Percentiles rank a stretch among this genome's conserved stretches.
These are phyloP conservation scores for Phaeosphaeriaceae sp. DNA, from an alignment of 2,329 filamentous ascomycete genomes.

Conservation along the genomic window DNA sequence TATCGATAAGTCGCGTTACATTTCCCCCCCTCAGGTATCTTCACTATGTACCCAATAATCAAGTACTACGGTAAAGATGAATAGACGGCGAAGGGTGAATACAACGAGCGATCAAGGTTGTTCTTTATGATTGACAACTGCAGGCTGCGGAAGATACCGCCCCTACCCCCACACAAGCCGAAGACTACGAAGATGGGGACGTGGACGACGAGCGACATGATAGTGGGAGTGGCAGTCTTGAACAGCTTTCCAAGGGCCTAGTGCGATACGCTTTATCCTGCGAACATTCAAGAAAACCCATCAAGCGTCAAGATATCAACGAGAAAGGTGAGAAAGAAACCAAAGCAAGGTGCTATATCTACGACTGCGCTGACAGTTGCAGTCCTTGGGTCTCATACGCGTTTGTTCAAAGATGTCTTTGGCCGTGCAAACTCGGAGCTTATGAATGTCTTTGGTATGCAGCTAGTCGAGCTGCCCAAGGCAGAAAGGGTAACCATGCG, in stretches of 20 bases:
- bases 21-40: background rate
- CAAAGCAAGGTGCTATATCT: background rate
- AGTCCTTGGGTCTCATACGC: conserved; percentile 73
- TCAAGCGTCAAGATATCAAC: conserved; percentile 64
- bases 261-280: conserved; percentile 66
- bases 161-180: conserved; percentile 26
- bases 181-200: conserved; percentile 32
- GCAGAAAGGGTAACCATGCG: conserved; percentile 81
- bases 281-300: conserved; percentile 64
- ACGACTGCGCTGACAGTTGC: conserved; percentile 7
- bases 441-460: conserved; percentile 82
- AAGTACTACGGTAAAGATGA: background rate
- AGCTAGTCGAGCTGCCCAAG: conserved; percentile 81
- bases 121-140: background rate
- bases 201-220: conserved; percentile 13
- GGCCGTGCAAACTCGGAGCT: conserved; percentile 76
- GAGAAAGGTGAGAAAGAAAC: conserved; percentile 51
- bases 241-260: conserved; percentile 64
- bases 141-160: conserved; percentile 25
- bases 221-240: conserved; percentile 37
- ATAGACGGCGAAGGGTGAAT: conserved; percentile 3
- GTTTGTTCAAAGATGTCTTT: conserved; percentile 80
- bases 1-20: background rate
- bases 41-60: too few relatives aligned
- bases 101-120: background rate